These are phyloP conservation scores for Phytophthora idaei DNA, from an alignment of 352 stramenopile genomes.

Conservation along the genomic window DNA sequence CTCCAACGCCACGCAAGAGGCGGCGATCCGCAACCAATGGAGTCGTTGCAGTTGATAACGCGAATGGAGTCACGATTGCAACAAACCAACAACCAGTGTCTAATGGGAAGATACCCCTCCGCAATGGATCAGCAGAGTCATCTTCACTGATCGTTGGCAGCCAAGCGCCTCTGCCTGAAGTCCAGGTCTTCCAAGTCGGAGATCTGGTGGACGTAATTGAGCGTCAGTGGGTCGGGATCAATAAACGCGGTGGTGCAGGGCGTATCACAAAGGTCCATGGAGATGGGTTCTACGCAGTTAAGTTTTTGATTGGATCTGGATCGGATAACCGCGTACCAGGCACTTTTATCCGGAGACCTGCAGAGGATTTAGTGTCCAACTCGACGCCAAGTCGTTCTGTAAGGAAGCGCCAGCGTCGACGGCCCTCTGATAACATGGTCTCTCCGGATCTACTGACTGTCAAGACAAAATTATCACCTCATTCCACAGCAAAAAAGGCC, in stretches of 20 bases:
- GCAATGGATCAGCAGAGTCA: conserved; percentile 13
- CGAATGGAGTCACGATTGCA: not conserved
- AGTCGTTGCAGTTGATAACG: not conserved
- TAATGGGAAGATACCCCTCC: conserved; percentile 5
- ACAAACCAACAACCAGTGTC: conserved; percentile 5
- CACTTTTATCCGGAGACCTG: conserved; percentile 46
- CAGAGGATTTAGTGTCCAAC: conserved; percentile 46
- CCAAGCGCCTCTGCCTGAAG: conserved; percentile 19
- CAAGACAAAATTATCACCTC: conserved; percentile 17
- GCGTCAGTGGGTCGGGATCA: conserved; percentile 91
- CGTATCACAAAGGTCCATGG: conserved; percentile 72
- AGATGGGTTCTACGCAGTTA: conserved; percentile 64
- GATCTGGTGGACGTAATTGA: conserved; percentile 88
- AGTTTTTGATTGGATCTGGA: conserved; percentile 55
- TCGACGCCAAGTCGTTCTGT: conserved; percentile 44
- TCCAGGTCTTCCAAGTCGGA: conserved; percentile 55
- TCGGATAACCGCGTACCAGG: conserved; percentile 41
- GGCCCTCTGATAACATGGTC: conserved; percentile 16
- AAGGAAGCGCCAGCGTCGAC: conserved; percentile 37
- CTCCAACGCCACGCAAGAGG: conserved; percentile 22
- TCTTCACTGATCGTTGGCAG: conserved; percentile 21
- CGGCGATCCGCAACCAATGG: conserved; percentile 18
- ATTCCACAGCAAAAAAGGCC: conserved; percentile 20
- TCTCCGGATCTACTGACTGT: conserved; percentile 18
- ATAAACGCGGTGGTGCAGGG: conserved; percentile 90